phyloP scores from a whole-genome alignment of 2,329 filamentous ascomycete species.

The Nigrograna mackinnonii region DNA sequence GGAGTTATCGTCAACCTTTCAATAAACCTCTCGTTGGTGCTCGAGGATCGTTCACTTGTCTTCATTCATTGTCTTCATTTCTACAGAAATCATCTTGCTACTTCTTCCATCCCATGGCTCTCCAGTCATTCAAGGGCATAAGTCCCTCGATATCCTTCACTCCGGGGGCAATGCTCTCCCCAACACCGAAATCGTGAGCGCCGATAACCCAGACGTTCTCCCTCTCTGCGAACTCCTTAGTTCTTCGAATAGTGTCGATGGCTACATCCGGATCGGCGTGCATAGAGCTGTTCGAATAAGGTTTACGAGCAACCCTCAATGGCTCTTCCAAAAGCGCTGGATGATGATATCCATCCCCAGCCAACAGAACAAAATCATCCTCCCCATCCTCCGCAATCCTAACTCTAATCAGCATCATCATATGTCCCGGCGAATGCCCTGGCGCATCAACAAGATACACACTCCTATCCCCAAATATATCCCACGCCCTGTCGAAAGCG shows the following conservation, averaged over 20 bases:
- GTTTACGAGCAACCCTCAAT: conserved; percentile 27
- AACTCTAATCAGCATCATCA: conserved; percentile 43
- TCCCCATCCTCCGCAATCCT: conserved; percentile 10
- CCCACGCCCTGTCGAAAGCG: conserved; percentile 49
- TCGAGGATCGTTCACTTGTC: too few relatives aligned
- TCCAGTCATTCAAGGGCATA: conserved; percentile 27
- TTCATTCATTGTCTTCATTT: too few relatives aligned
- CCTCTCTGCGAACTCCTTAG: conserved; percentile 21
- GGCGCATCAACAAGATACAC: conserved; percentile 55
- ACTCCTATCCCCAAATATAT: conserved; percentile 54
- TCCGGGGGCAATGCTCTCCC: conserved; percentile 20
- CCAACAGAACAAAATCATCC: conserved; percentile 31
- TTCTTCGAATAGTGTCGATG: conserved; percentile 28
- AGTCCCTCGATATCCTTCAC: conserved; percentile 27
- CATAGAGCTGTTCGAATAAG: conserved; percentile 29
- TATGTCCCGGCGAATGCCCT: conserved; percentile 57
- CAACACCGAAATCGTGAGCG: conserved; percentile 34
- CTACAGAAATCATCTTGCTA: too few relatives aligned
- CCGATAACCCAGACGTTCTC: conserved; percentile 34
- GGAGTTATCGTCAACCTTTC: too few relatives aligned
- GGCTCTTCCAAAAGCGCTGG: conserved; percentile 29
- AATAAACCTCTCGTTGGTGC: too few relatives aligned
- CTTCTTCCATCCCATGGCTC: conserved; percentile 27
- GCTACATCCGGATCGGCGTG: conserved; percentile 30
- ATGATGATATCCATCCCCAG: conserved; percentile 37